phyloP scores from a whole-genome alignment of 2,329 filamentous ascomycete species.

The Conoideocrella luteorostrata region DNA sequence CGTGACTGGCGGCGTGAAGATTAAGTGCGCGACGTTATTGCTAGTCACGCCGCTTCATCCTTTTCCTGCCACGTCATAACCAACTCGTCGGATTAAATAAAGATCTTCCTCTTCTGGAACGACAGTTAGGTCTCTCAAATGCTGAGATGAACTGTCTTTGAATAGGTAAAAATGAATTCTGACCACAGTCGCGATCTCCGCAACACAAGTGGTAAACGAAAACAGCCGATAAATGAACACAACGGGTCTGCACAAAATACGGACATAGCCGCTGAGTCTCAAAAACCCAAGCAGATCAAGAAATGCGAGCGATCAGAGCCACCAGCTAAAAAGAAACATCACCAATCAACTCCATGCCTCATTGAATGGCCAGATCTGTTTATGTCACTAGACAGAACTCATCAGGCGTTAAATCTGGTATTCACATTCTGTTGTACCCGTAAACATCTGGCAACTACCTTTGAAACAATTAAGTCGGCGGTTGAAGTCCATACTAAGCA shows the following conservation, averaged over 20 bases:
- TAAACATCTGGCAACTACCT: constrained; percentile 86
- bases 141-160: too few relatives aligned
- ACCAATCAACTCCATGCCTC: constrained; percentile 5
- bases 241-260: not conserved
- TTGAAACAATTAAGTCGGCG: constrained; percentile 77
- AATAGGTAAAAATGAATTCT: not conserved
- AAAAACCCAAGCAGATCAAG: not conserved
- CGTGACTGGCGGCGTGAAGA: too few relatives aligned
- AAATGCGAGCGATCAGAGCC: not conserved
- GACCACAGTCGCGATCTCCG: not conserved
- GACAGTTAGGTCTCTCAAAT: too few relatives aligned
- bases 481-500: constrained; percentile 78
- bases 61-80: too few relatives aligned
- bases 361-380: constrained; percentile 69
- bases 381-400: constrained; percentile 64
- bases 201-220: constrained; percentile 1
- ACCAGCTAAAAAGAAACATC: not conserved
- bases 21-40: too few relatives aligned
- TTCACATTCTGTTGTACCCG: constrained; percentile 93
- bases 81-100: too few relatives aligned
- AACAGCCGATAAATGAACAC: not conserved
- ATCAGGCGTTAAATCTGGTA: constrained; percentile 83
- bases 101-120: too few relatives aligned
- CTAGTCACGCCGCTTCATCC: too few relatives aligned
- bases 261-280: not conserved